phyloP scores from a whole-genome alignment of 1,284 basidiomycete species.

The Malassezia caprae region DNA sequence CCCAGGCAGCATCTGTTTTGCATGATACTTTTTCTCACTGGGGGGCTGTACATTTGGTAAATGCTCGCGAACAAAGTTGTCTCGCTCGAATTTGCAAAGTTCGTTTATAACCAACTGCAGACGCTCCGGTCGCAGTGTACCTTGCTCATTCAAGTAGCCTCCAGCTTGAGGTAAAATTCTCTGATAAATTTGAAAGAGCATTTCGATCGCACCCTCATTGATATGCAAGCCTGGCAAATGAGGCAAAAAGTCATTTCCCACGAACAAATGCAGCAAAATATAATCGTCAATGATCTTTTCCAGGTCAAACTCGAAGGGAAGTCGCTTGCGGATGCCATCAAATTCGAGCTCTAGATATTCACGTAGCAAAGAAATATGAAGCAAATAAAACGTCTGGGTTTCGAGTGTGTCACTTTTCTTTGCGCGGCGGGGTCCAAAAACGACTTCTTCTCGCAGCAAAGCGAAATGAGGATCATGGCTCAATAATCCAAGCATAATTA shows the following conservation, averaged over 20 bases:
- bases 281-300: conserved; percentile 97
- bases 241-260: conserved; percentile 94
- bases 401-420: conserved; percentile 66
- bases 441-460: conserved; percentile 91
- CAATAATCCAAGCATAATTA: conserved; percentile 93
- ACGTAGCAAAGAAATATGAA: conserved; percentile 86
- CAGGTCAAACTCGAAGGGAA: conserved; percentile 63
- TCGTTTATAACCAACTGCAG: conserved; percentile 79
- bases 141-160: conserved; percentile 87
- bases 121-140: conserved; percentile 67
- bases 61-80: conserved; percentile 81
- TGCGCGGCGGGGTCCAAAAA: conserved; percentile 68
- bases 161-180: conserved; percentile 72
- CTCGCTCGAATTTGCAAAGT: conserved; percentile 74
- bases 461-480: conserved; percentile 99
- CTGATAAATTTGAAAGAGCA: conserved; percentile 89
- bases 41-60: conserved; percentile 55
- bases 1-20: not conserved
- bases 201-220: conserved; percentile 87
- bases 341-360: conserved; percentile 97
- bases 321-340: conserved; percentile 48
- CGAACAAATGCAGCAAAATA: conserved; percentile 86
- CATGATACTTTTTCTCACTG: conserved; percentile 13
- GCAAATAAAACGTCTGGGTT: conserved; percentile 81
- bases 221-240: conserved; percentile 94